Percentiles rank a stretch among this genome's conserved stretches.
phyloP scores from a whole-genome alignment of 1,139 yeast species.

The Candida tropicalis region DNA sequence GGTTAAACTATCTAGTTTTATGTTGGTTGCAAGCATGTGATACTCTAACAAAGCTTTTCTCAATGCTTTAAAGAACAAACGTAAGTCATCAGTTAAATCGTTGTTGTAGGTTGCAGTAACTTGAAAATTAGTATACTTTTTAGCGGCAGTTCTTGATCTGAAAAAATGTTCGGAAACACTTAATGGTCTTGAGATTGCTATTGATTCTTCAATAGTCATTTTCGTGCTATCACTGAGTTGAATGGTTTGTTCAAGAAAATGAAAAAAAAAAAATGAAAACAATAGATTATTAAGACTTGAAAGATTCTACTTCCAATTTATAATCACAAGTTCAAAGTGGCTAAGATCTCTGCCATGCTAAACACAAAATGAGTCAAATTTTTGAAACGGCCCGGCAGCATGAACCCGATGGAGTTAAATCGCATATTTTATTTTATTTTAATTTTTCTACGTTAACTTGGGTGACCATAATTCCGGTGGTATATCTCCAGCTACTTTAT shows the following conservation, averaged over 20 bases:
- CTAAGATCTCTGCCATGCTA: no score
- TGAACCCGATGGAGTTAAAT: no score
- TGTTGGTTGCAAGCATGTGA: conserved; percentile 37
- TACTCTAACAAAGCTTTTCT: conserved; percentile 37
- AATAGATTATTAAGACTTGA: no score
- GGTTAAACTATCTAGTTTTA: conserved; percentile 18
- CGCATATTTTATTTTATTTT: no score
- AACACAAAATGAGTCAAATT: no score
- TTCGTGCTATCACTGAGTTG: no score
- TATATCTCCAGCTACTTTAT: no score
- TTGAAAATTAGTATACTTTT: conserved; percentile 36
- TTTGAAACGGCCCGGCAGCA: no score
- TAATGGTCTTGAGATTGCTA: conserved; percentile 24
- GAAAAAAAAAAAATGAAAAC: not conserved
- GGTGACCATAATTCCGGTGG: no score
- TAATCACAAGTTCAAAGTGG: no score
- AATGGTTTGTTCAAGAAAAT: not conserved
- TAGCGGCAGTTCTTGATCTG: conserved; percentile 34
- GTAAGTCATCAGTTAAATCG: conserved; percentile 19
- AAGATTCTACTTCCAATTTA: no score
- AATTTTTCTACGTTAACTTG: no score
- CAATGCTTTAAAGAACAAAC: conserved; percentile 29
- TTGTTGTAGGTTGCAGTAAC: conserved; percentile 37
- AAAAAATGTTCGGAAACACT: conserved; percentile 40
- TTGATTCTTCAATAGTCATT: conserved; percentile 7